These are phyloP conservation scores for Metarhizium brunneum DNA, from an alignment of 2,329 filamentous ascomycete genomes.

Conservation along the genomic window DNA sequence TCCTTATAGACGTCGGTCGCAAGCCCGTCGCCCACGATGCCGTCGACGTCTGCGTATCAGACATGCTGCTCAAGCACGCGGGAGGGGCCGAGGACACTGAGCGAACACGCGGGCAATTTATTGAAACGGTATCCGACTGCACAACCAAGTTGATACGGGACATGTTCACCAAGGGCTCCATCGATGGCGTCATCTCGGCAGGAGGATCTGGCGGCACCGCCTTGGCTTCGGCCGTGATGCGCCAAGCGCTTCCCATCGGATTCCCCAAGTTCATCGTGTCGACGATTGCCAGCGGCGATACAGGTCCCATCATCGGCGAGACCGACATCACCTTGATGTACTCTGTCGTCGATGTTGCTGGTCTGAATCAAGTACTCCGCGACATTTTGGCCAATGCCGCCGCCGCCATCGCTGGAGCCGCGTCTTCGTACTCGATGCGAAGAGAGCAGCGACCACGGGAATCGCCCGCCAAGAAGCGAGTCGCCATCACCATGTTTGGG, in stretches of 20 bases:
- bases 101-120: slow-evolving; percentile 40
- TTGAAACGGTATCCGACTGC: slow-evolving; percentile 43
- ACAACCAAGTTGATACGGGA: slow-evolving; percentile 32
- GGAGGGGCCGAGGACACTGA: slow-evolving; percentile 20
- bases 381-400: slow-evolving; percentile 54
- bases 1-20: slow-evolving; percentile 38
- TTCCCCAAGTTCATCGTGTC: slow-evolving; percentile 64
- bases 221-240: slow-evolving; percentile 52
- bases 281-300: slow-evolving; percentile 60
- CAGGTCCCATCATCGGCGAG: slow-evolving; percentile 54
- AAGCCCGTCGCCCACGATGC: slow-evolving; percentile 27
- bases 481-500: slow-evolving; percentile 67
- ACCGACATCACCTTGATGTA: slow-evolving; percentile 64
- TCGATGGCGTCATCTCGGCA: slow-evolving; percentile 49
- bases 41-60: slow-evolving; percentile 36
- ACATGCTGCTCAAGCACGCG: slow-evolving; percentile 28
- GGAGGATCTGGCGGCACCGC: slow-evolving; percentile 57
- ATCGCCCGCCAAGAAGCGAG: slow-evolving; percentile 28
- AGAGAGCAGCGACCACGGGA: background rate
- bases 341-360: slow-evolving; percentile 61
- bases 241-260: slow-evolving; percentile 49
- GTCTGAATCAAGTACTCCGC: slow-evolving; percentile 49
- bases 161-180: slow-evolving; percentile 24
- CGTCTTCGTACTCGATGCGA: slow-evolving; percentile 28
- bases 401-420: slow-evolving; percentile 51